These are phyloP conservation scores for Wickerhamomyces queroliae DNA, from an alignment of 805 yeast genomes.

Conservation along the genomic window DNA sequence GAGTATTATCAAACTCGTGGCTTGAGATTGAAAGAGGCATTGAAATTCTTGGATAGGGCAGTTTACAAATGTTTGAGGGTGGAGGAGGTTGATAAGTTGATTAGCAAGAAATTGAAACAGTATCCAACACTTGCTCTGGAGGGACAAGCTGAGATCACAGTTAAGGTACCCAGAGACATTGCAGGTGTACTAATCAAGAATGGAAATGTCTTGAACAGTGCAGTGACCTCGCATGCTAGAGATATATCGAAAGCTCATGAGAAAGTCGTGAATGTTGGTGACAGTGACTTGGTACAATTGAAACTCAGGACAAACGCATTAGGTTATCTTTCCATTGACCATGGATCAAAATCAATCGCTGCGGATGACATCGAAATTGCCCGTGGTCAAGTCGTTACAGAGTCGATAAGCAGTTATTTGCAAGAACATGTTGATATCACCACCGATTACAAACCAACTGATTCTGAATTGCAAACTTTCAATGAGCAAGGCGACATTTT, in stretches of 20 bases:
- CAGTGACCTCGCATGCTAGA: constrained; percentile 5
- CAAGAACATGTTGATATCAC: not conserved
- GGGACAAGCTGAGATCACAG: constrained; percentile 10
- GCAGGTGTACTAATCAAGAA: constrained; percentile 15
- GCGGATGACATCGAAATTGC: not conserved
- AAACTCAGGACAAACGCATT: constrained; percentile 17
- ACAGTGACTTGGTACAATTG: constrained; percentile 9
- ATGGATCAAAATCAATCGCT: constrained; percentile 5
- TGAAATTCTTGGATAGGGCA: constrained; percentile 32
- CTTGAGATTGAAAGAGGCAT: constrained; percentile 32
- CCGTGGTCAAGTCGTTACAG: constrained; percentile 5
- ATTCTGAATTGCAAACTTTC: constrained; percentile 10
- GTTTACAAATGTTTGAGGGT: constrained; percentile 28
- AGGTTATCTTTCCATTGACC: constrained; percentile 10
- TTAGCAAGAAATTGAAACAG: constrained; percentile 12
- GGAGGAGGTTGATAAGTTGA: constrained; percentile 14
- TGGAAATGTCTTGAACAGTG: constrained; percentile 6
- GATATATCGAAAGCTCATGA: constrained; percentile 1
- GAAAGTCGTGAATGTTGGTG: constrained; percentile 2
- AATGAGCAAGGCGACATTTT: constrained; percentile 17
- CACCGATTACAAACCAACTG: constrained; percentile 3
- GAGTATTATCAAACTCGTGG: constrained; percentile 28
- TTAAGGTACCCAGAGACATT: constrained; percentile 10
- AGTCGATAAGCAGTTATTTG: not conserved
- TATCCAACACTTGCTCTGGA: constrained; percentile 27